These are phyloP conservation scores for Russula vinacea DNA, from an alignment of 768 basidiomycete species.

Conservation along the genomic window DNA sequence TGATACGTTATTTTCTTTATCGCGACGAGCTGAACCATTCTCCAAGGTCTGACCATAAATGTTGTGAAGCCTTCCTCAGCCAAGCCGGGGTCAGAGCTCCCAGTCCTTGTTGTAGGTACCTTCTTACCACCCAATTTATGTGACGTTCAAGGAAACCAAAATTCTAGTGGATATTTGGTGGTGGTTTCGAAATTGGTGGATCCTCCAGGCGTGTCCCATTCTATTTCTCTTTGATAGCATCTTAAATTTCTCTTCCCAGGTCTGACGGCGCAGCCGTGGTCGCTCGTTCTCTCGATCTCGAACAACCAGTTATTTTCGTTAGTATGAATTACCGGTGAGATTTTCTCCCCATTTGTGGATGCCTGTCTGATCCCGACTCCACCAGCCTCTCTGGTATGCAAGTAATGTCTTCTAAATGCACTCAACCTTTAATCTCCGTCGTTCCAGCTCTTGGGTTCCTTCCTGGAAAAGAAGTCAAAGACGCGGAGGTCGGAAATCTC, in stretches of 20 bases:
- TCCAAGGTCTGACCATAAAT: conserved; percentile 33
- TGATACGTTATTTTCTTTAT: not conserved
- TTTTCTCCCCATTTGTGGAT: not conserved
- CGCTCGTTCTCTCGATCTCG: conserved; percentile 31
- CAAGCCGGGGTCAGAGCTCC: conserved; percentile 23
- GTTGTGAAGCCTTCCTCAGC: conserved; percentile 29
- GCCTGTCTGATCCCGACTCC: not conserved
- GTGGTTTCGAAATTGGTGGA: conserved; percentile 26
- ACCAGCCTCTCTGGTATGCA: conserved; percentile 25
- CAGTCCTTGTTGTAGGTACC: conserved; percentile 32
- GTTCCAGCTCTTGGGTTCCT: conserved; percentile 49
- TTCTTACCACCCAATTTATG: not conserved
- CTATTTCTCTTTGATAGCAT: not conserved
- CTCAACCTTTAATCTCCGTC: not conserved
- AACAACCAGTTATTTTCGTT: conserved; percentile 33
- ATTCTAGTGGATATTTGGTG: conserved; percentile 33
- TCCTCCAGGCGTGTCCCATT: conserved; percentile 13
- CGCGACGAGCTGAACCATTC: not conserved
- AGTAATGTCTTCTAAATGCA: not conserved
- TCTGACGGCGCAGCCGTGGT: conserved; percentile 33
- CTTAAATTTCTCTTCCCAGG: conserved; percentile 3
- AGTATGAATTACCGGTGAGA: conserved; percentile 34
- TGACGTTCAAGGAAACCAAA: not conserved
- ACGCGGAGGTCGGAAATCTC: conserved; percentile 54
- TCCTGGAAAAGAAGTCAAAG: conserved; percentile 49